phyloP scores from a whole-genome alignment of 2,329 filamentous ascomycete genomes.

The Alternaria burnsii region DNA sequence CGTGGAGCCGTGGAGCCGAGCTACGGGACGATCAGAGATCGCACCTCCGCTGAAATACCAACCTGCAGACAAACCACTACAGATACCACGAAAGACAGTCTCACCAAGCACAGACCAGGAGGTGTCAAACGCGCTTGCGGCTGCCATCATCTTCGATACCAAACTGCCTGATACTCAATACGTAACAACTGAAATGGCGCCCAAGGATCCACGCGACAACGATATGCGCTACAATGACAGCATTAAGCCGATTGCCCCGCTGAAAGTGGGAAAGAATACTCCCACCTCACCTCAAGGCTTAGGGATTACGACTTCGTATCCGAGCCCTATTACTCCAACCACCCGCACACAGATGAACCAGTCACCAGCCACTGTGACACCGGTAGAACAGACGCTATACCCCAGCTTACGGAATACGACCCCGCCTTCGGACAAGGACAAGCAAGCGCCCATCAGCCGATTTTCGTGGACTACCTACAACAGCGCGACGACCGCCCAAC shows the following conservation, averaged over 20 bases:
- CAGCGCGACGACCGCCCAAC: conserved; percentile 51
- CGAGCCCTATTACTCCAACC: conserved; percentile 42
- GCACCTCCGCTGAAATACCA: conserved; percentile 72
- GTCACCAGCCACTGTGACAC: conserved; percentile 21
- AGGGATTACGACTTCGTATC: conserved; percentile 37
- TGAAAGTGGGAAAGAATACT: conserved; percentile 53
- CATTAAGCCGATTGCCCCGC: conserved; percentile 55
- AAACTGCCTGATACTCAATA: conserved; percentile 40
- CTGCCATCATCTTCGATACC: conserved; percentile 28
- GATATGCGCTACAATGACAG: conserved; percentile 48
- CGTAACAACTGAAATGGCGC: conserved; percentile 35
- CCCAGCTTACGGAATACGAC: conserved; percentile 32
- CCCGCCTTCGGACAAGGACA: conserved; percentile 34
- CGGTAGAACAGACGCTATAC: conserved; percentile 24
- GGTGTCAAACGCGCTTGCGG: conserved; percentile 38
- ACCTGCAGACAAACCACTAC: conserved; percentile 64
- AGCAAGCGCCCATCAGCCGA: conserved; percentile 32
- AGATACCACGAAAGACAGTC: conserved; percentile 51
- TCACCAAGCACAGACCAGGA: conserved; percentile 29
- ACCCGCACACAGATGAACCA: conserved; percentile 27
- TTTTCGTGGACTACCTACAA: conserved; percentile 47
- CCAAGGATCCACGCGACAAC: conserved; percentile 18
- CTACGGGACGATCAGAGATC: conserved; percentile 72
- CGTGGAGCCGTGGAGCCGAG: conserved; percentile 72
- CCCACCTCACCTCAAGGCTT: conserved; percentile 40